Base-by-base conservation (phyloP, 768 basidiomycete species). In the Leucosporidium yakuticum region DNA sequence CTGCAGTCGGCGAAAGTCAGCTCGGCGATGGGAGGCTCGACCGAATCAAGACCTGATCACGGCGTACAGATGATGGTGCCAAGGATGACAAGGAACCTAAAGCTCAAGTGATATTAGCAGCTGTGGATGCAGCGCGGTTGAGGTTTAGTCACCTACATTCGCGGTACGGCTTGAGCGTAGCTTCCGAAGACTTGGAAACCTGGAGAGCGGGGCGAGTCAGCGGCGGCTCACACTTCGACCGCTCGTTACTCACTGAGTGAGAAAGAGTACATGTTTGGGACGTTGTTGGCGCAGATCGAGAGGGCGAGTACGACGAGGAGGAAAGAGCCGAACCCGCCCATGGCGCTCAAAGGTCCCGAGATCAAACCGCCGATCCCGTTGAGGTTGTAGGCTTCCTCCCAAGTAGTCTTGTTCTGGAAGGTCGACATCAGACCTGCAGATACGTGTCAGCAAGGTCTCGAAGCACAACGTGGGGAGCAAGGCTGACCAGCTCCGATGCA, bases 401-500 rank as follows among this genome's bases (percentile, higher is more conserved):
- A 84, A 5, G 77, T 73, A 25, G 77, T 70, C 73, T 79, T 77
- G 69, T 66, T 68, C 29, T 65, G 69, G 65, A 78, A 77, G 44
- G 79, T 80, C 44, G 78, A 78, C 79, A 82, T 81, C 60, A 81
- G 69, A 25, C 82, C 77, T 12, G 39, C 39, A n/a, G n/a, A n/a
- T n/a, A n/a, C n/a, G n/a, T n/a, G n/a, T n/a, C n/a, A n/a, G n/a
- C n/a, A n/a, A n/a, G n/a, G n/a, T n/a, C n/a, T n/a, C n/a, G n/a
- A n/a, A n/a, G n/a, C n/a, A n/a, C n/a, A n/a, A n/a, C n/a, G n/a
- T n/a, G n/a, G n/a, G n/a, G n/a, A n/a, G n/a, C n/a, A n/a, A n/a
- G n/a, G n/a, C n/a, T n/a, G n/a, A n/a, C n/a, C n/a, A 0, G 77
- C 83, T 51, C 83, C 83, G 62, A 84, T 80, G 73, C 80, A 80